These are phyloP conservation scores for Rusavskia elegans DNA, from an alignment of 495 filamentous ascomycete genomes.

Conservation along the genomic window DNA sequence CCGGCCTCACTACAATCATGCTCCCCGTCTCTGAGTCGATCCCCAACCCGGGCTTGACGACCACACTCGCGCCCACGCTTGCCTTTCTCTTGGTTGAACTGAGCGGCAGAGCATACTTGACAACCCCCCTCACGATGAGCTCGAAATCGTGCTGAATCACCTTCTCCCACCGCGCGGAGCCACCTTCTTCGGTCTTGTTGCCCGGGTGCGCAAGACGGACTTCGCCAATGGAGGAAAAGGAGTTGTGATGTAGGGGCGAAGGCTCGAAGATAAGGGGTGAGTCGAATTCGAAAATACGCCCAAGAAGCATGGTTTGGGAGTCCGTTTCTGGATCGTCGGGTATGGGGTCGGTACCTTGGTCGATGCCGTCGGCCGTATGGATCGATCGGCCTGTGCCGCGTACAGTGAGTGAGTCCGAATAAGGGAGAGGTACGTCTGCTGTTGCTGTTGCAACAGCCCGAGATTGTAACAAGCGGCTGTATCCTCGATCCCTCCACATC, in stretches of 20 bases:
- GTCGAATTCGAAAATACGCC: conserved; percentile 73
- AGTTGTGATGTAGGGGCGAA: conserved; percentile 56
- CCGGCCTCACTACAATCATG: background rate
- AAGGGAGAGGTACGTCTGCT: background rate
- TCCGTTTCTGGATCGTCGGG: conserved; percentile 48
- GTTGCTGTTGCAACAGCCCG: background rate
- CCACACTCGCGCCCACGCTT: conserved; percentile 33
- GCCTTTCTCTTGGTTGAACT: conserved; percentile 46
- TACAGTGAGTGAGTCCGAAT: too few relatives aligned
- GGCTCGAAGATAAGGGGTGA: conserved; percentile 75
- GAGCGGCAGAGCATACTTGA: conserved; percentile 80
- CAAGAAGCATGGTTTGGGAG: conserved; percentile 73
- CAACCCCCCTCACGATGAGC: conserved; percentile 71
- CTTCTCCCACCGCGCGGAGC: conserved; percentile 79
- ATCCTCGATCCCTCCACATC: conserved; percentile 48
- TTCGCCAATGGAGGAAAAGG: conserved; percentile 59
- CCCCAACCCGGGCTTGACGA: conserved; percentile 30
- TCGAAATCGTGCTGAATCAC: conserved; percentile 85
- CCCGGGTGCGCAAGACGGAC: conserved; percentile 68
- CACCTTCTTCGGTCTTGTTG: conserved; percentile 74
- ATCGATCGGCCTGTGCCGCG: background rate
- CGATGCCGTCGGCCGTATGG: conserved; percentile 27
- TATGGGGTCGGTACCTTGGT: conserved; percentile 59
- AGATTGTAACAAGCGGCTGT: background rate
- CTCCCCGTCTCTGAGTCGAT: conserved; percentile 11